phyloP scores from a whole-genome alignment of 176 grass and related monocot species.

The Bolboschoenus planiculmis region DNA sequence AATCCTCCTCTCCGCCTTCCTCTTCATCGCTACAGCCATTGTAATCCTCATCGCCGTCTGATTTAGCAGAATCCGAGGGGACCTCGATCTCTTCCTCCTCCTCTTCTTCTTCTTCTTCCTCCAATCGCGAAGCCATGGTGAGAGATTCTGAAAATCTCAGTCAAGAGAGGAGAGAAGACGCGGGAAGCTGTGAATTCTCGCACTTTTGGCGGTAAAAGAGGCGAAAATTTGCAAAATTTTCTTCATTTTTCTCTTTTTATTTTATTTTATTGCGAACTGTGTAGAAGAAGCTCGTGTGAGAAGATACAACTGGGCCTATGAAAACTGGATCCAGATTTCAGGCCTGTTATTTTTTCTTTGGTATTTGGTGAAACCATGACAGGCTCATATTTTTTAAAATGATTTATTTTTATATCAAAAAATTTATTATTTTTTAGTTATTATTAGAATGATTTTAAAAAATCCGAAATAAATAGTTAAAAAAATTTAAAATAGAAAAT shows the following conservation, averaged over 20 bases:
- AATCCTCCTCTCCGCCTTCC: conserved; percentile 27
- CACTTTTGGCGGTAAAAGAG: not conserved
- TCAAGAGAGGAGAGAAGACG: conserved; percentile 16
- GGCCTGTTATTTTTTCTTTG: not conserved
- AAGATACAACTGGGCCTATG: not conserved
- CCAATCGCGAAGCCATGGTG: conserved; percentile 37
- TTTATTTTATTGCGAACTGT: not conserved
- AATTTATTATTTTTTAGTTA: too few relatives aligned
- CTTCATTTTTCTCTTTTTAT: not conserved
- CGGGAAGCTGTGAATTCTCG: not conserved
- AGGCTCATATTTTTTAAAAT: too few relatives aligned
- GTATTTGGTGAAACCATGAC: not conserved
- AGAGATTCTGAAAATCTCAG: not conserved
- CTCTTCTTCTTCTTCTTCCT: conserved; percentile 31
- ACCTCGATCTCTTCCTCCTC: conserved; percentile 29
- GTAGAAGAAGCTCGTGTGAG: not conserved
- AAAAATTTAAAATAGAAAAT: too few relatives aligned
- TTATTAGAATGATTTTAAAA: too few relatives aligned
- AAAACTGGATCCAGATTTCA: not conserved
- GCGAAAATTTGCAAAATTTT: not conserved
- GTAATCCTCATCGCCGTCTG: conserved; percentile 43
- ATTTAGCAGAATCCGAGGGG: conserved; percentile 37
- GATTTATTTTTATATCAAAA: too few relatives aligned
- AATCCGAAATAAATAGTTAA: too few relatives aligned
- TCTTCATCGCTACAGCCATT: conserved; percentile 31